Base-by-base conservation (phyloP, 1,284 basidiomycete genomes). In the Moesziomyces parantarcticus region DNA sequence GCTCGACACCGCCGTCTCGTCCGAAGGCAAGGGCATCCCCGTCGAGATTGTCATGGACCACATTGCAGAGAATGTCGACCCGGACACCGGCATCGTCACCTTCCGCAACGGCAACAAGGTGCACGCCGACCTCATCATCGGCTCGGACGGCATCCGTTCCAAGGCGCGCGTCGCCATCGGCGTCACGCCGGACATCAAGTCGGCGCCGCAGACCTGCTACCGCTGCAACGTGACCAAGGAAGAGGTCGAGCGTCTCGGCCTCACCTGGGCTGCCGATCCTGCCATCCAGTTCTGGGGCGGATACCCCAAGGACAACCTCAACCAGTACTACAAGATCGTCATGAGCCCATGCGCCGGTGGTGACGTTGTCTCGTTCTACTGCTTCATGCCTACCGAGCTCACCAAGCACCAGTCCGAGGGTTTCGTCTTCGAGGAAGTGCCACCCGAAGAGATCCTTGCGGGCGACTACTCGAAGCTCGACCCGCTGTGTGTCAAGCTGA, bases 71-170 rank as follows among this genome's bases (percentile, higher is more conserved):
- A 48, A 75, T 67, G 59, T 83, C 56, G 72, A 80, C 58, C 63
- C 83, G 78, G 81, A 81, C 9, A 54, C 75, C 45, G 47, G 85
- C 59, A 55, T 55, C 21, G 81, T 88, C 21, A 85, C 75, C 0
- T 81, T 90, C 14, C 82, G 85, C 11, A 85, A 85, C 4, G 89
- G 89, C 9, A 85, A 87, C 53, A 81, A 82, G 16, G 56, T 89
- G 44, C 63, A 74, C 2, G 88, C 86, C 9, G 88, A 91, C 72
- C 85, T 90, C n/a, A 85, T 91, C 50, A 83, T 91, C 39, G 90
- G 89, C 20, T 89, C 90, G 0, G 90, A 90, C 71, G 90, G 90
- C 8, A 82, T 84, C 16, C 69, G 83, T 11, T 78, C 77, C 57
- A 82, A 78, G 71, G 47, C 34, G n/a, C 60, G 75, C 41, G 57